Base-by-base conservation (phyloP, 768 basidiomycete species). In the Tulasnella sp. region DNA sequence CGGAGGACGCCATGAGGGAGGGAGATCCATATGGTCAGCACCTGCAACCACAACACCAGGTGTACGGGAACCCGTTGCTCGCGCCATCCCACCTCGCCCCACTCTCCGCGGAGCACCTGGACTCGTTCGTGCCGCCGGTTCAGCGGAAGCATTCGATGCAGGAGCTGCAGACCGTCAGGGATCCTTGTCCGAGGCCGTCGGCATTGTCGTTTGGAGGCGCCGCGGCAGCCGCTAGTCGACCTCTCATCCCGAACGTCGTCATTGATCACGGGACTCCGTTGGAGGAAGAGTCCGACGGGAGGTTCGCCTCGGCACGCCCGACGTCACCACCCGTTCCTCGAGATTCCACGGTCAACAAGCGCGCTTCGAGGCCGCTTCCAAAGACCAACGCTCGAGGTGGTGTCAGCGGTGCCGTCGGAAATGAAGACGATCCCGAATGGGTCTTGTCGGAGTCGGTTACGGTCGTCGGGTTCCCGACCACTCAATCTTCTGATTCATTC, bases 401-500 rank as follows among this genome's bases (percentile, higher is more conserved):
- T n/a, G 31, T 3, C 6, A 12, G 64, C 8, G 64, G n/a, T 34
- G 28, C 9, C n/a, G n/a, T n/a, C n/a, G n/a, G n/a, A n/a, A n/a
- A n/a, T 69, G 64, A 37, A 16, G 64, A 69, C 31, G 64, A 69
- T 37, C 34, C 64, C 28, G 64, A 69, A 18, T 69, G 64, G 64
- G 64, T 69, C 5, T 37, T 69, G 28, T 69, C 64, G n/a, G 64
- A 69, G 31, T 69, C 64, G 64, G 28, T 69, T 22, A 69, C 64
- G 64, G 64, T 69, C 14, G 64, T 69, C n/a, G 64, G 64, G 28
- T 69, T 69, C 34, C 64, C 64, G 64, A 69, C 64, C 14, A 69
- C 64, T 1, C 64, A 37, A 31, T 31, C 28, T 12, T 69, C 64
- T 28, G 64, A 69, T 69, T 69, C 64, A 12, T 69, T 69, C 64